Base-by-base conservation (phyloP, 352 stramenopile genomes). In the Pythium aristosporum region DNA sequence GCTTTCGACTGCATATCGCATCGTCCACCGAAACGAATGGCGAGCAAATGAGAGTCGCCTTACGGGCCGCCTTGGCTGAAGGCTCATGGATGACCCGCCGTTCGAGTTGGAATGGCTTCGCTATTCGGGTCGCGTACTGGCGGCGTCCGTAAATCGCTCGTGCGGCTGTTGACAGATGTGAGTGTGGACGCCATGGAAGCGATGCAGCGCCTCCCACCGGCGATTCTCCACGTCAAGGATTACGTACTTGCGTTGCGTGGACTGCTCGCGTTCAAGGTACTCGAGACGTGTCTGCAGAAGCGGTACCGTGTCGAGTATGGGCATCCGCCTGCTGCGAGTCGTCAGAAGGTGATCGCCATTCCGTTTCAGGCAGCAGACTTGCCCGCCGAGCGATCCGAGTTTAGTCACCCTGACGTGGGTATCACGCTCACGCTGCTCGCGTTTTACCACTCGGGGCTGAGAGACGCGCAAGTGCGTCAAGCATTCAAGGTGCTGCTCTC, bases 271-370 rank as follows among this genome's bases (percentile, higher is more conserved):
- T 87, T 90, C 60, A 83, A 80, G 12, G 64, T 96, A 0, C 66
- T 97, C 10, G 70, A 91, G 28, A 85, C 93, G 23, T 94, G 87
- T 37, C 50, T 97, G n/a, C 58, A 96, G 48, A 96, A 96, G 67
- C 81, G 88, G 5, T 82, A 92, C 57, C 74, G 88, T 18, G 88
- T 97, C 0, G 65, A 91, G 39, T 97, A 85, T 68, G 91, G 89
- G 0, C 68, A 96, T 46, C 69, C 76, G 16, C 42, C 69, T 8
- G 53, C 57, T 37, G 64, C 63, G 1, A 66, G 71, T 0, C 85
- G 84, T 28, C 41, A 4, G 0, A 97, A 96, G 63, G 71, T 73
- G 21, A 74, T 97, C 21, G 89, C 86, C 10, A 87, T 98, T 16
- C 92, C 90, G 20, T 97, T 96, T 58, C 74, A 80, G 58, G 88